Evolutionary conservation across 495 filamentous ascomycete species (phyloP).

Genomic region (Pyrenula massariospora): DNA sequence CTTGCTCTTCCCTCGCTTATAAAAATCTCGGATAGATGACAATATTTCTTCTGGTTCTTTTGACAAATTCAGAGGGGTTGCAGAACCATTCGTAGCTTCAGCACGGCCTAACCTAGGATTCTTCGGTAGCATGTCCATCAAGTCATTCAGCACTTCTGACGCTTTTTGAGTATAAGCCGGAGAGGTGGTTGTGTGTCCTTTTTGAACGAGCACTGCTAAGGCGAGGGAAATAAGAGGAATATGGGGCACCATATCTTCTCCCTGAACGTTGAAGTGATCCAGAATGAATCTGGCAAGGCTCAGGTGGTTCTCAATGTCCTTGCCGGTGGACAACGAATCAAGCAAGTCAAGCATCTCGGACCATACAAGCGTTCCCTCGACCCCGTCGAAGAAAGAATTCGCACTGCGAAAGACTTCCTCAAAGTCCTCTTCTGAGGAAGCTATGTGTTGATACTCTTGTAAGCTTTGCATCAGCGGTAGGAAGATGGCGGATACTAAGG

Average conservation of each 20-base stretch:
- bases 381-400: constrained; percentile 91
- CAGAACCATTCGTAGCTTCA: not conserved
- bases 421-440: constrained; percentile 52
- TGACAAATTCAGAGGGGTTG: not conserved
- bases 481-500: constrained; percentile 80
- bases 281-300: constrained; percentile 72
- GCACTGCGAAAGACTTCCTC: constrained; percentile 86
- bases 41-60: not conserved
- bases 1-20: constrained; percentile 34
- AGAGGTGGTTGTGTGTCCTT: not conserved
- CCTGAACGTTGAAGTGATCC: constrained; percentile 79
- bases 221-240: constrained; percentile 63
- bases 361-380: constrained; percentile 90
- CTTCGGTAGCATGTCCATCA: not conserved
- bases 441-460: constrained; percentile 50
- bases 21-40: constrained; percentile 30
- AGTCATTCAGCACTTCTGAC: not conserved
- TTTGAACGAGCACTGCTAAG: not conserved
- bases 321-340: constrained; percentile 23
- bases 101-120: not conserved
- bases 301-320: constrained; percentile 35
- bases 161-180: not conserved
- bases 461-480: constrained; percentile 73
- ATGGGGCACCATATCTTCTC: constrained; percentile 93
- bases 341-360: constrained; percentile 55